Percentiles rank a stretch among this genome's conserved stretches.
These are phyloP conservation scores for Fusarium sp. DNA, from an alignment of 2,329 filamentous ascomycete genomes.

Conservation along the genomic window DNA sequence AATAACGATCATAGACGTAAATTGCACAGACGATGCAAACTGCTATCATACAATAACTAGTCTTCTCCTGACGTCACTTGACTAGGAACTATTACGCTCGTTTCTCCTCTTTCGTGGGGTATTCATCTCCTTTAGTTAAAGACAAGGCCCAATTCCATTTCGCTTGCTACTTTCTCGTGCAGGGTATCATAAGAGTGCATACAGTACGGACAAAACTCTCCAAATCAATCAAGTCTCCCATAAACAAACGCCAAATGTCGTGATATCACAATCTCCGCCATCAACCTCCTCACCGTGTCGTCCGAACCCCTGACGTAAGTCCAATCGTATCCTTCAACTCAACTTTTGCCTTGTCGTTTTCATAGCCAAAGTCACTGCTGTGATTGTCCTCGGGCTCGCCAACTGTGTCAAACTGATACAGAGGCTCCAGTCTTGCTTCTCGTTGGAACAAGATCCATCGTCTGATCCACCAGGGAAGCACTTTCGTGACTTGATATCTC, in stretches of 20 bases:
- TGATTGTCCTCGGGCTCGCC: constrained; percentile 46
- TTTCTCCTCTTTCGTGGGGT: not conserved
- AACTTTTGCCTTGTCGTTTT: constrained; percentile 51
- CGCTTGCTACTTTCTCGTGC: constrained; percentile 31
- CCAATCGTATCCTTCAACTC: constrained; percentile 52
- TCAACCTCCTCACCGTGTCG: constrained; percentile 12
- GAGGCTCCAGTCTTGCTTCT: constrained; percentile 51
- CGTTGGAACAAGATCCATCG: constrained; percentile 64
- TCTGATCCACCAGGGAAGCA: constrained; percentile 69
- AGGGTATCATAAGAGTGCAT: constrained; percentile 40
- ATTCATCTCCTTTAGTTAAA: constrained; percentile 12
- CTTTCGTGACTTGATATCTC: constrained; percentile 64
- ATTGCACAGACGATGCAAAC: constrained; percentile 2
- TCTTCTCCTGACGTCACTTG: constrained; percentile 22
- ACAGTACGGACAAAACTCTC: constrained; percentile 14
- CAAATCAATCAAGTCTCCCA: constrained; percentile 17
- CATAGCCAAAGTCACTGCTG: constrained; percentile 45
- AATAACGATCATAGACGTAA: constrained; percentile 5
- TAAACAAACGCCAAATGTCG: constrained; percentile 21
- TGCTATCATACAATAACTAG: constrained; percentile 1
- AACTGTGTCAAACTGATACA: constrained; percentile 53
- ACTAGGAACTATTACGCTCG: not conserved
- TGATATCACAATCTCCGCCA: constrained; percentile 5
- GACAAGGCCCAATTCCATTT: constrained; percentile 28
- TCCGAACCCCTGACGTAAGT: constrained; percentile 39